These are phyloP conservation scores for Microcyclosporella mali DNA, from an alignment of 2,329 filamentous ascomycete species.

Conservation along the genomic window DNA sequence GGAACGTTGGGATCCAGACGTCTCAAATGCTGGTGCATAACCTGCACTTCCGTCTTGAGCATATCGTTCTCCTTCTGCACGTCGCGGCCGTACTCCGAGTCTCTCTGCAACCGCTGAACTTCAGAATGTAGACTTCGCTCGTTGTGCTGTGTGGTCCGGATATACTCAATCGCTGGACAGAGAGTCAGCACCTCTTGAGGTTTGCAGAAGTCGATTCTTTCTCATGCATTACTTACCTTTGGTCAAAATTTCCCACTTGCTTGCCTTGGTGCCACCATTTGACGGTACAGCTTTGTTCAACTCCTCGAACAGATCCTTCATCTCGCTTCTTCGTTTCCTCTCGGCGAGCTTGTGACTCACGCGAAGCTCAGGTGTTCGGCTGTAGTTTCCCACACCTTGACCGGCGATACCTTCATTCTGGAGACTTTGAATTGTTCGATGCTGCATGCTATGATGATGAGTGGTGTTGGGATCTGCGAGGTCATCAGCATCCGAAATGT, in stretches of 20 bases:
- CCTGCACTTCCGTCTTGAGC: conserved; percentile 41
- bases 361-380: conserved; percentile 71
- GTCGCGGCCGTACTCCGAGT: conserved; percentile 39
- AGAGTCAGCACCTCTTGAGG: conserved; percentile 5
- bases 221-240: conserved; percentile 55
- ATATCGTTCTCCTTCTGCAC: conserved; percentile 43
- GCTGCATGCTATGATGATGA: conserved; percentile 72
- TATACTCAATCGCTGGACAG: conserved; percentile 47
- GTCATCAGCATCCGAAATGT: conserved; percentile 9
- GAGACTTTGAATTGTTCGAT: conserved; percentile 63
- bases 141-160: conserved; percentile 35
- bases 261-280: conserved; percentile 75
- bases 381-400: conserved; percentile 66
- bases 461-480: conserved; percentile 39
- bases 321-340: conserved; percentile 75
- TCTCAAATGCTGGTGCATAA: conserved; percentile 42
- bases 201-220: neutral
- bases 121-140: conserved; percentile 37
- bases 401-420: conserved; percentile 50
- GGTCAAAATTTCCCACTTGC: conserved; percentile 83
- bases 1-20: conserved; percentile 41
- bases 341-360: conserved; percentile 82
- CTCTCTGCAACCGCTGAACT: conserved; percentile 38
- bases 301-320: conserved; percentile 82
- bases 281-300: conserved; percentile 72